Conservation (phyloP, 139 green algal genomes). For the Monoraphidium neglectum region DNA sequence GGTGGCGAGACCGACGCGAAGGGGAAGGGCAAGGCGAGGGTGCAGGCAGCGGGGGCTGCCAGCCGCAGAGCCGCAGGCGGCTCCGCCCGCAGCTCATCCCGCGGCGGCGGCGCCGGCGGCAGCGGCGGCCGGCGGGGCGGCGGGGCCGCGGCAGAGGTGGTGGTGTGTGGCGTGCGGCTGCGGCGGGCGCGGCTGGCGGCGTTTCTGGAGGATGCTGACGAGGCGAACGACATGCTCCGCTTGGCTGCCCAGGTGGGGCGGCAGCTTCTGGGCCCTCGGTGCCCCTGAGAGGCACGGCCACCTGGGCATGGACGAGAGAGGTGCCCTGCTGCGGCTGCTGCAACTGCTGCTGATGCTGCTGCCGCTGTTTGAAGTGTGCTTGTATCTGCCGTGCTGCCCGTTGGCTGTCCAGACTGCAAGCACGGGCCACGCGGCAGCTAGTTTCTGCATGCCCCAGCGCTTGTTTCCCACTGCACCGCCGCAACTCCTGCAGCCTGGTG, state of each 20-base stretch:
- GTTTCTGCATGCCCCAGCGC: too few relatives aligned
- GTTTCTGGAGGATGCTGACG: slow-evolving; percentile 65
- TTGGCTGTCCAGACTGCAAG: too few relatives aligned
- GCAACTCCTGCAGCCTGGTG: too few relatives aligned
- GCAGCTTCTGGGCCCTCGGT: not conserved
- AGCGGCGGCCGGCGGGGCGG: slow-evolving; percentile 3
- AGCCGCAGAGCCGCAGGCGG: not conserved
- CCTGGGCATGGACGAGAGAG: too few relatives aligned
- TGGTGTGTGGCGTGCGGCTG: not conserved
- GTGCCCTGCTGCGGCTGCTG: not conserved
- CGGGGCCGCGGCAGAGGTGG: slow-evolving; percentile 7
- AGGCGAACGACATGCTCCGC: slow-evolving; percentile 79
- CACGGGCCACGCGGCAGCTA: too few relatives aligned
- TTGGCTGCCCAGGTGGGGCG: slow-evolving; percentile 56
- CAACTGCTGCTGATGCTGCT: too few relatives aligned
- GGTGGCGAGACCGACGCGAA: not conserved
- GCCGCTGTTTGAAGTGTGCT: too few relatives aligned
- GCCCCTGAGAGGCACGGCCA: too few relatives aligned
- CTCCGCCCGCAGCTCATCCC: not conserved
- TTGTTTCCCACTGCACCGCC: too few relatives aligned
- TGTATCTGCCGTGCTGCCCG: too few relatives aligned
- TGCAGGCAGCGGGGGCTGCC: not conserved
- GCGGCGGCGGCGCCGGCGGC: not conserved
- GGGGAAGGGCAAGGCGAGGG: not conserved
- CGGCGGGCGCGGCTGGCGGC: not conserved